These are phyloP conservation scores for Trypanosoma mega DNA, from an alignment of 208 protist genomes.

Conservation along the genomic window DNA sequence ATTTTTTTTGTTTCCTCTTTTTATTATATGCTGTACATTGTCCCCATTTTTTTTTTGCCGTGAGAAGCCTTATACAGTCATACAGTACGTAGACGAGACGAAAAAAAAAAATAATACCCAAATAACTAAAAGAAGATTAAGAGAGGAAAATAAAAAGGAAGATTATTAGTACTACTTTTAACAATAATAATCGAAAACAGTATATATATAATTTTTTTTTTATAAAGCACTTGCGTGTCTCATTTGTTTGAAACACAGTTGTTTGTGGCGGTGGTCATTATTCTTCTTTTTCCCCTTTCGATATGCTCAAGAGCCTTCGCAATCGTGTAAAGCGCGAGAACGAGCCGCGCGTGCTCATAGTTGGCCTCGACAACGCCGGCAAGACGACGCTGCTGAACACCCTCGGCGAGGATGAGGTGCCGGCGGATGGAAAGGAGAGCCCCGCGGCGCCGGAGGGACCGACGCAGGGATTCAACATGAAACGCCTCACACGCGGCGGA, in stretches of 20 bases:
- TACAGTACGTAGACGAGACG: background rate
- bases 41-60: background rate
- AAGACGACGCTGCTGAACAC: slow-evolving; percentile 97
- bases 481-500: slow-evolving; percentile 93
- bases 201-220: too few relatives aligned
- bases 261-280: too few relatives aligned
- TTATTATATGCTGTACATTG: background rate
- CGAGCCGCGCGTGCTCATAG: slow-evolving; percentile 93
- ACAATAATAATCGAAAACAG: too few relatives aligned
- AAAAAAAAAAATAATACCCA: too few relatives aligned
- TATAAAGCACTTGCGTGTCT: too few relatives aligned
- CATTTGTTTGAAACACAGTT: too few relatives aligned
- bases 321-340: slow-evolving; percentile 90
- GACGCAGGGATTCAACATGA: slow-evolving; percentile 99
- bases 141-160: slow-evolving; percentile 8
- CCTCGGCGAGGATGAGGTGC: slow-evolving; percentile 62
- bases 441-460: slow-evolving; percentile 95
- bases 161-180: too few relatives aligned
- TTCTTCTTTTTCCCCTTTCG: too few relatives aligned
- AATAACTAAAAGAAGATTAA: background rate
- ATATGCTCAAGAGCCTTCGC: slow-evolving; percentile 82
- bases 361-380: slow-evolving; percentile 95
- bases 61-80: background rate
- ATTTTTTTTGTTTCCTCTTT: background rate
- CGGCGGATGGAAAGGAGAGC: slow-evolving; percentile 52